phyloP scores from a whole-genome alignment of 495 filamentous ascomycete genomes.

The Platismatia glauca region DNA sequence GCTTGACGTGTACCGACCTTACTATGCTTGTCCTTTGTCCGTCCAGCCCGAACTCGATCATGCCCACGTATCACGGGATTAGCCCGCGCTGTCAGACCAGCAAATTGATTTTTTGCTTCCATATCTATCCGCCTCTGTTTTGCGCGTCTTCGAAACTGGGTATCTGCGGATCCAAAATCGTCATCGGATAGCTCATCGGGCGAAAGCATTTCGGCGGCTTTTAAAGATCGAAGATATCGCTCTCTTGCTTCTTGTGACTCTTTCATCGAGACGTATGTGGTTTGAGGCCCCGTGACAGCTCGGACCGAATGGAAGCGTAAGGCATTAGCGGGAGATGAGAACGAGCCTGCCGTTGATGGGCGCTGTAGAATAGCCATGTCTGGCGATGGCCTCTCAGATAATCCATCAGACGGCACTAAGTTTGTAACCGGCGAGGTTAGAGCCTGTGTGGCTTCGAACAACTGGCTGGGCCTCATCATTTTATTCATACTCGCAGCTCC shows the following conservation, averaged over 20 bases:
- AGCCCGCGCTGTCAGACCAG: slow-evolving; percentile 33
- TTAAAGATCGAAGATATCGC: slow-evolving; percentile 28
- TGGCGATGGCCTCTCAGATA: slow-evolving; percentile 46
- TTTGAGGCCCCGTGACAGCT: slow-evolving; percentile 39
- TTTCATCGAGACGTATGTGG: slow-evolving; percentile 43
- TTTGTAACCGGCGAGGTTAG: slow-evolving; percentile 43
- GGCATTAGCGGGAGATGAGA: slow-evolving; percentile 37
- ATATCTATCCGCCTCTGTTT: slow-evolving; percentile 33
- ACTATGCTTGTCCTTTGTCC: slow-evolving; percentile 1
- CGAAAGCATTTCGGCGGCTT: slow-evolving; percentile 28
- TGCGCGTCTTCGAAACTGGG: slow-evolving; percentile 34
- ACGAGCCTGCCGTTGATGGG: slow-evolving; percentile 29
- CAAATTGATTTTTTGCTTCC: slow-evolving; percentile 35
- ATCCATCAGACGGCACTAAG: slow-evolving; percentile 31
- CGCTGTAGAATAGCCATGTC: slow-evolving; percentile 38
- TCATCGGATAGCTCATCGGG: slow-evolving; percentile 38
- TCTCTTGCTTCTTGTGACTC: slow-evolving; percentile 43
- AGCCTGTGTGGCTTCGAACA: slow-evolving; percentile 45
- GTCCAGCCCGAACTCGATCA: slow-evolving; percentile 10
- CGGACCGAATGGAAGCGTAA: slow-evolving; percentile 30
- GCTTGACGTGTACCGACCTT: slow-evolving; percentile 1
- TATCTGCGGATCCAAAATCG: slow-evolving; percentile 40
- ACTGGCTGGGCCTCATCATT: slow-evolving; percentile 41
- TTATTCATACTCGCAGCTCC: slow-evolving; percentile 36
- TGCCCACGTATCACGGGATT: slow-evolving; percentile 17